Conservation (phyloP, 805 yeast species). For the Starmera dryadoides region DNA sequence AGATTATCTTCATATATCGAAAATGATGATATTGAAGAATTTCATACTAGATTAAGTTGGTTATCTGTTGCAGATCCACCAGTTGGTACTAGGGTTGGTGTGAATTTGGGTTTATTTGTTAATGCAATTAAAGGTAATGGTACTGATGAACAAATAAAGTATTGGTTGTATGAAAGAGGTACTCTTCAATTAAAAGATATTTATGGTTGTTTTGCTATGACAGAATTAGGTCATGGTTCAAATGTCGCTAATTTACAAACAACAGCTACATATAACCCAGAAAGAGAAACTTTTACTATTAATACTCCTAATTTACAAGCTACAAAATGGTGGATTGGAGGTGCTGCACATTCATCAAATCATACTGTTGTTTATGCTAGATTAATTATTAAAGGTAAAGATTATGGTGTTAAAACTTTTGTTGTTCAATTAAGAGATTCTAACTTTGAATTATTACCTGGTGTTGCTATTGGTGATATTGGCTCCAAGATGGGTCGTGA, state of each 20-base stretch:
- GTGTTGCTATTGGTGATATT: constrained; percentile 82
- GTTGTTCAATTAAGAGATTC: constrained; percentile 84
- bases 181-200: constrained; percentile 51
- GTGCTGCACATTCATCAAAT: constrained; percentile 92
- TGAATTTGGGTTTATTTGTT: constrained; percentile 80
- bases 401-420: constrained; percentile 88
- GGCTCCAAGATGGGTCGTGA: constrained; percentile 96
- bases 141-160: constrained; percentile 72
- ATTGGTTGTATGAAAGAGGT: constrained; percentile 74
- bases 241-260: constrained; percentile 92
- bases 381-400: constrained; percentile 71
- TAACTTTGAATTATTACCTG: constrained; percentile 67
- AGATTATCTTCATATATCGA: constrained; percentile 57
- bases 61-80: constrained; percentile 71
- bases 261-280: constrained; percentile 72
- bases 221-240: constrained; percentile 89
- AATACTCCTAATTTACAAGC: constrained; percentile 90
- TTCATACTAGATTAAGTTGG: constrained; percentile 52
- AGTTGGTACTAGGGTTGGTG: constrained; percentile 75
- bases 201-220: constrained; percentile 88
- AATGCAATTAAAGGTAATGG: constrained; percentile 84
- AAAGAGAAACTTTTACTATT: constrained; percentile 60
- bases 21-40: constrained; percentile 28
- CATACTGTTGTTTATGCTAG: constrained; percentile 85
- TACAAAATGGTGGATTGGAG: constrained; percentile 99